These are phyloP conservation scores for Ajuga chamaepitys DNA, from an alignment of 257 asterid species.

Conservation along the genomic window DNA sequence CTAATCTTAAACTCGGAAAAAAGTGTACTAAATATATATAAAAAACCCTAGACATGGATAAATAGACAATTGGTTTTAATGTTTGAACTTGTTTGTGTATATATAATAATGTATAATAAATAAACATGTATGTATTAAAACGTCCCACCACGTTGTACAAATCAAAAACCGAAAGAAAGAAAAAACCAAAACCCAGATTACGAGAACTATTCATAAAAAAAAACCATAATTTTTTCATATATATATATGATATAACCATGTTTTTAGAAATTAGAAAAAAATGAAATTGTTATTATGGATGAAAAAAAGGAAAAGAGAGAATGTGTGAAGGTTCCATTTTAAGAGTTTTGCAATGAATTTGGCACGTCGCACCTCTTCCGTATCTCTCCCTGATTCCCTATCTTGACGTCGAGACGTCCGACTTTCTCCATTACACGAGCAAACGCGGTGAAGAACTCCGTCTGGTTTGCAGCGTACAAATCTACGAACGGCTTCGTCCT, in stretches of 20 bases:
- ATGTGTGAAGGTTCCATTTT: background rate
- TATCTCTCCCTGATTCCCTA: conserved; percentile 73
- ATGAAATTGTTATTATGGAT: background rate
- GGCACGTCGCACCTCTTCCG: conserved; percentile 68
- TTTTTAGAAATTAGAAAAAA: background rate
- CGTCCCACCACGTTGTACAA: conserved; percentile 24
- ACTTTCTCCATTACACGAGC: conserved; percentile 57
- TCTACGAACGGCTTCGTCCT: conserved; percentile 72
- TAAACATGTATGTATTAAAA: background rate
- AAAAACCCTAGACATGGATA: too few species aligned
- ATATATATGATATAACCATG: too few species aligned
- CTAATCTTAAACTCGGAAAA: too few species aligned
- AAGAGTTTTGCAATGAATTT: conserved; percentile 16
- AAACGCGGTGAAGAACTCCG: conserved; percentile 51
- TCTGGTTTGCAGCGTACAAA: conserved; percentile 51
- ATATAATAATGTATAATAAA: too few species aligned
- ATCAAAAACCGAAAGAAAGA: conserved; percentile 5
- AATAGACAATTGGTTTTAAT: too few species aligned
- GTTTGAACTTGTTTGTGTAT: too few species aligned
- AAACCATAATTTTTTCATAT: background rate
- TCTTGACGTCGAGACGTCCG: conserved; percentile 33
- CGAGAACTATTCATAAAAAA: background rate
- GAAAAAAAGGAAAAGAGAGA: too few species aligned
- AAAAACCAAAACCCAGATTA: background rate
- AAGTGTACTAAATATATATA: too few species aligned